These are phyloP conservation scores for Calocybe gambosa DNA, from an alignment of 1,284 basidiomycete genomes.

Conservation along the genomic window DNA sequence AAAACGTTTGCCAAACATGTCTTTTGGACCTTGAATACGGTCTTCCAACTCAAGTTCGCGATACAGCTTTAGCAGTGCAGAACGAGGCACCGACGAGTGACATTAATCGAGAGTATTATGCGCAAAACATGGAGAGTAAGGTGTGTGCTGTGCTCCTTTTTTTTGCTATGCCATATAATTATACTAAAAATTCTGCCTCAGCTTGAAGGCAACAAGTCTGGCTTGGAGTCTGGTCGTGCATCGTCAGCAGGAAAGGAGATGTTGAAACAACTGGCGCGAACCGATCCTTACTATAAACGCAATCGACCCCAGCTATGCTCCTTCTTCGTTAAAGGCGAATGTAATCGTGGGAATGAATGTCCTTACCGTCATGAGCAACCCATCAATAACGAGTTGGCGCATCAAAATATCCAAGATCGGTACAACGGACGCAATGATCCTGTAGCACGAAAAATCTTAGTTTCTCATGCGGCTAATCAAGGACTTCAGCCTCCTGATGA, in stretches of 20 bases:
- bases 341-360: constrained; percentile 86
- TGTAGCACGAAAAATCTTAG: constrained; percentile 84
- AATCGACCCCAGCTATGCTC: constrained; percentile 93
- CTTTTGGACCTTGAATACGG: constrained; percentile 95
- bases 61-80: constrained; percentile 87
- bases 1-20: constrained; percentile 99
- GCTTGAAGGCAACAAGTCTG: constrained; percentile 65
- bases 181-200: constrained; percentile 20
- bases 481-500: constrained; percentile 92
- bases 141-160: constrained; percentile 31
- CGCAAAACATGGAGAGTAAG: constrained; percentile 92
- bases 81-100: constrained; percentile 91
- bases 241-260: constrained; percentile 88
- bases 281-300: constrained; percentile 95
- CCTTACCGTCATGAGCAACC: constrained; percentile 95
- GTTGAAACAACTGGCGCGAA: constrained; percentile 88
- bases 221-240: constrained; percentile 63
- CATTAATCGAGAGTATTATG: constrained; percentile 96
- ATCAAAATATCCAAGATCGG: constrained; percentile 89
- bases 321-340: constrained; percentile 95
- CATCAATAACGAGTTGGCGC: constrained; percentile 73
- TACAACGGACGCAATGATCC: constrained; percentile 90
- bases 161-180: background rate
- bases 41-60: constrained; percentile 93
- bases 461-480: constrained; percentile 64